phyloP scores from a whole-genome alignment of 2,329 filamentous ascomycete species.

The Aspergillus tubingensis region DNA sequence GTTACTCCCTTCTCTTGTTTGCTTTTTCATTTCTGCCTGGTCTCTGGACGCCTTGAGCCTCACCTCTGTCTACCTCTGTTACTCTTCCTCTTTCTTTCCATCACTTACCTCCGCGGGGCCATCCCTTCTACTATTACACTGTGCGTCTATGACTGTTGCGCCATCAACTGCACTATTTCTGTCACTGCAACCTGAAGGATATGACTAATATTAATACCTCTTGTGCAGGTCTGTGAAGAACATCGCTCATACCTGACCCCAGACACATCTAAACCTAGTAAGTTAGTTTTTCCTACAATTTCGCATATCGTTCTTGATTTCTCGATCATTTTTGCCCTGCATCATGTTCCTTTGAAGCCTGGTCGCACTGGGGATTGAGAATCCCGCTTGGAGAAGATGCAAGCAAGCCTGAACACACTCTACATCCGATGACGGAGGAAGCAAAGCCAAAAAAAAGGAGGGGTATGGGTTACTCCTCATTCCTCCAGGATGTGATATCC shows the following conservation, averaged over 20 bases:
- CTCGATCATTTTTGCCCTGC: background rate
- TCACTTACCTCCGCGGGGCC: no score
- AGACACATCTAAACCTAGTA: conserved; percentile 3
- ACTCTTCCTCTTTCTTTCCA: background rate
- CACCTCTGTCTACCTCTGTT: background rate
- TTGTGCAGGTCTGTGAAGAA: background rate
- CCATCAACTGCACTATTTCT: background rate
- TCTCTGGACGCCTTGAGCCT: background rate
- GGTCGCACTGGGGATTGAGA: background rate
- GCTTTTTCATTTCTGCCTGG: conserved; percentile 8
- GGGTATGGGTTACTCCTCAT: background rate
- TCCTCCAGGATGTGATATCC: background rate
- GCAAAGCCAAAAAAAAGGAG: background rate
- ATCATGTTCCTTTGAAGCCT: background rate
- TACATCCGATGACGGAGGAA: background rate
- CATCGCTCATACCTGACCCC: background rate
- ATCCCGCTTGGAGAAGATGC: background rate
- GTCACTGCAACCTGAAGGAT: background rate
- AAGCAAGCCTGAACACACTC: background rate
- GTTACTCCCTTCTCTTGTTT: conserved; percentile 10
- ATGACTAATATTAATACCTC: background rate
- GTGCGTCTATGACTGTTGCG: background rate
- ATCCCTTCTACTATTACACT: no score
- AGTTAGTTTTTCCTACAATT: background rate
- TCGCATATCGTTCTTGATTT: background rate